phyloP scores from a whole-genome alignment of 257 asterid species.

The Solanum habrochaites region DNA sequence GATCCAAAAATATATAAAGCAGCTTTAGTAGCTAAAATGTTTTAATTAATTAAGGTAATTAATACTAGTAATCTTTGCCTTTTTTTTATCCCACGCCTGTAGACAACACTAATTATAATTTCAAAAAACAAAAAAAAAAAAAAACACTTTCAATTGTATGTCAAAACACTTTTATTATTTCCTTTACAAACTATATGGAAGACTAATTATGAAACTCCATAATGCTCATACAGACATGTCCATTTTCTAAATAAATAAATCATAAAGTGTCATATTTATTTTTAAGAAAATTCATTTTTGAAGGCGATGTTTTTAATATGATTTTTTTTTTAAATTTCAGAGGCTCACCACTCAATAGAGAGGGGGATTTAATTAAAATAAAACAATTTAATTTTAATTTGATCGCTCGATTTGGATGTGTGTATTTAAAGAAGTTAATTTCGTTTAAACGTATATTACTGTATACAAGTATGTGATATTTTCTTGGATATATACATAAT shows the following conservation, averaged over 20 bases:
- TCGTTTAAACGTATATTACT: background rate
- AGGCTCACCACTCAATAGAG: rapidly evolving
- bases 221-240: background rate
- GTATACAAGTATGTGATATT: background rate
- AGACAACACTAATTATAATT: background rate
- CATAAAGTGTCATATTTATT: background rate
- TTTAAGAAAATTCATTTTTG: no score
- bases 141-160: background rate
- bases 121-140: background rate
- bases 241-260: background rate
- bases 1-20: background rate
- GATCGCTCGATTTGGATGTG: background rate
- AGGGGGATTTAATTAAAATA: rapidly evolving
- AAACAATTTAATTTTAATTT: background rate
- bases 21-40: background rate
- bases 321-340: background rate
- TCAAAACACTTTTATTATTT: background rate
- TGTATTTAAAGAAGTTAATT: background rate
- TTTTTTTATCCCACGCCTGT: background rate
- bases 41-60: background rate
- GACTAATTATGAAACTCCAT: background rate
- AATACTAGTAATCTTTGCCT: background rate
- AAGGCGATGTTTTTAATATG: rapidly evolving
- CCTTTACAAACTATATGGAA: background rate
- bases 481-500: background rate